phyloP scores from a whole-genome alignment of 108 stramenopile genomes.

The Cyclotella atomus region DNA sequence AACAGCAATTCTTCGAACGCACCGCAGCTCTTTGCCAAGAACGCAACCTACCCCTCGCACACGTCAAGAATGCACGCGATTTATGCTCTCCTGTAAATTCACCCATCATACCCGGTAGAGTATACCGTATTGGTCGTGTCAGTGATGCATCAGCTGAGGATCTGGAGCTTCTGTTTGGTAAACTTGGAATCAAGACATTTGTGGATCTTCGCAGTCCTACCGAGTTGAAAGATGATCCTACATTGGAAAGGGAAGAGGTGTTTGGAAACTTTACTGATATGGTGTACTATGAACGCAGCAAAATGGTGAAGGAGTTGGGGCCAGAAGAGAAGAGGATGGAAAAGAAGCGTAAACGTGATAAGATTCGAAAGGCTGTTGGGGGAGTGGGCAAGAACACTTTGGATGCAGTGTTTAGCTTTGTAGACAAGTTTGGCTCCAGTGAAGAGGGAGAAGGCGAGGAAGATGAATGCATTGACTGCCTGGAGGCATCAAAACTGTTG shows the following conservation, averaged over 20 bases:
- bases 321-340: slow-evolving; percentile 55
- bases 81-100: slow-evolving; percentile 69
- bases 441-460: slow-evolving; percentile 57
- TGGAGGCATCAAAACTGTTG: slow-evolving; percentile 40
- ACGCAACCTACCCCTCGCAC: slow-evolving; percentile 77
- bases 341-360: slow-evolving; percentile 53
- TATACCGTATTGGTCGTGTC: slow-evolving; percentile 86
- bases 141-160: slow-evolving; percentile 86
- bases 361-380: slow-evolving; percentile 26
- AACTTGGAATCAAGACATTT: slow-evolving; percentile 74
- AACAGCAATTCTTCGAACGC: slow-evolving; percentile 51
- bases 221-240: slow-evolving; percentile 83
- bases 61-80: slow-evolving; percentile 93
- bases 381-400: slow-evolving; percentile 38
- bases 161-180: slow-evolving; percentile 62
- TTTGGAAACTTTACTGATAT: slow-evolving; percentile 77
- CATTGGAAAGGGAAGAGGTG: slow-evolving; percentile 68
- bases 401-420: slow-evolving; percentile 49
- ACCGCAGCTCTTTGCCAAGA: slow-evolving; percentile 64
- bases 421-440: slow-evolving; percentile 43
- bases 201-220: slow-evolving; percentile 88
- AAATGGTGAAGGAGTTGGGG: slow-evolving; percentile 62
- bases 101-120: slow-evolving; percentile 68
- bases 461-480: slow-evolving; percentile 63
- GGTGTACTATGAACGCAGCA: slow-evolving; percentile 68